phyloP scores from a whole-genome alignment of 306 rosid genomes.

The Cicer cuneatum region DNA sequence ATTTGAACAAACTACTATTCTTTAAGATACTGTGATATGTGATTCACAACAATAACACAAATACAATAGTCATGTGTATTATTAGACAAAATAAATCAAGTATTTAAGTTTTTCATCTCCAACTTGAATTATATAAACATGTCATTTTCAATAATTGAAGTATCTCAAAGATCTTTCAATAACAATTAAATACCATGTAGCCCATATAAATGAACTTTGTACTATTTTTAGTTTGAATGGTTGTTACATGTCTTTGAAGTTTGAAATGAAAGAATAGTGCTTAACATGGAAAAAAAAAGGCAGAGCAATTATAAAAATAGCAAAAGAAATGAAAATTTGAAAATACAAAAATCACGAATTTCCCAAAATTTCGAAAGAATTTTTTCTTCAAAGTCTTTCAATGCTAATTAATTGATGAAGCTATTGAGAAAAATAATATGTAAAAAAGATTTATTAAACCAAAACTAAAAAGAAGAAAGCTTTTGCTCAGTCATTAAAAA shows the following conservation, averaged over 20 bases:
- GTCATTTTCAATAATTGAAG: slow-evolving; percentile 15
- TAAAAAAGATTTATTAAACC: background rate
- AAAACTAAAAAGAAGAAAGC: background rate
- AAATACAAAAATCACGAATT: background rate
- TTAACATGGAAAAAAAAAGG: background rate
- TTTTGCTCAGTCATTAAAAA: background rate
- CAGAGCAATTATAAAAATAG: background rate
- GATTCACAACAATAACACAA: background rate
- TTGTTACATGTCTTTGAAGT: background rate
- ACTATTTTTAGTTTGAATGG: background rate
- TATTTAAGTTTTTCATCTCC: background rate
- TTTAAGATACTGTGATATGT: too few species aligned
- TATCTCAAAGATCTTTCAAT: background rate
- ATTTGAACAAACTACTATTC: too few species aligned
- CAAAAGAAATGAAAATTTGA: background rate
- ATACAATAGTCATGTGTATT: background rate
- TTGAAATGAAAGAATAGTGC: background rate
- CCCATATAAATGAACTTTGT: background rate
- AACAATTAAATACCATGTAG: slow-evolving; percentile 1
- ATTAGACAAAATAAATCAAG: background rate
- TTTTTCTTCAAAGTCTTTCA: too few species aligned
- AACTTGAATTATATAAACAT: background rate
- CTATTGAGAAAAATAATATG: background rate
- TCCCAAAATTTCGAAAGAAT: too few species aligned
- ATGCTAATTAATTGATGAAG: too few species aligned